Percentiles rank a stretch among this genome's conserved stretches.
Evolutionary conservation across 2,329 filamentous ascomycete species (phyloP).

Genomic region (Paraconiothyrium brasiliense): DNA sequence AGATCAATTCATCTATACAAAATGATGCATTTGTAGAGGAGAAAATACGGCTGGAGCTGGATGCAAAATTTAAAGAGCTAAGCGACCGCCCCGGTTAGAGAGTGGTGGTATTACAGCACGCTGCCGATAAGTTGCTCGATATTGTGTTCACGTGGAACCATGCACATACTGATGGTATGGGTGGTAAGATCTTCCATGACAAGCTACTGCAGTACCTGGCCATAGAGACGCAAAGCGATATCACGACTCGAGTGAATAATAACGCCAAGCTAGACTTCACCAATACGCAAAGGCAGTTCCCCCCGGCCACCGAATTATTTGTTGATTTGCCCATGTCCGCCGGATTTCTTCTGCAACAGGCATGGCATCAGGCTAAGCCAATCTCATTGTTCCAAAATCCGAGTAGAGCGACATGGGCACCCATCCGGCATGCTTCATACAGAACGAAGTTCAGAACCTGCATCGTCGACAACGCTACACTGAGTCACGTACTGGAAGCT

Average conservation of each 20-base stretch:
- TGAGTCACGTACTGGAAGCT: not conserved
- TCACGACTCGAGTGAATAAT: not conserved
- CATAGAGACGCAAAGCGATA: not conserved
- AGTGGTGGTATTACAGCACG: not conserved
- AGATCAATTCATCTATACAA: not conserved
- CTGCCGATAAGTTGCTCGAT: not conserved
- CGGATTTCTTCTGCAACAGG: slow-evolving; percentile 7
- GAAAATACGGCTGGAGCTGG: not conserved
- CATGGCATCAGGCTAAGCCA: slow-evolving; percentile 2
- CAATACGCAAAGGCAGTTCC: not conserved
- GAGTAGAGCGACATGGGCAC: not conserved
- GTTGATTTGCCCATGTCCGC: not conserved
- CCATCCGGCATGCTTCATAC: not conserved
- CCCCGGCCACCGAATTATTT: slow-evolving; percentile 1
- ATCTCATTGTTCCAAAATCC: not conserved
- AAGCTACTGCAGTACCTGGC: not conserved
- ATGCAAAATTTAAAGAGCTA: not conserved
- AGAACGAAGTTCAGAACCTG: not conserved
- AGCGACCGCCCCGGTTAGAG: not conserved
- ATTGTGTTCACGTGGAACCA: slow-evolving; percentile 9
- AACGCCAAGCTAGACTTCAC: not conserved
- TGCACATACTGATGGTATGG: slow-evolving; percentile 10
- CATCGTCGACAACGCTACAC: not conserved
- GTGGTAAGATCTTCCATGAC: not conserved
- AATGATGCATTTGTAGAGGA: not conserved